These are phyloP conservation scores for Botrytis fragariae DNA, from an alignment of 2,329 filamentous ascomycete species.

Conservation along the genomic window DNA sequence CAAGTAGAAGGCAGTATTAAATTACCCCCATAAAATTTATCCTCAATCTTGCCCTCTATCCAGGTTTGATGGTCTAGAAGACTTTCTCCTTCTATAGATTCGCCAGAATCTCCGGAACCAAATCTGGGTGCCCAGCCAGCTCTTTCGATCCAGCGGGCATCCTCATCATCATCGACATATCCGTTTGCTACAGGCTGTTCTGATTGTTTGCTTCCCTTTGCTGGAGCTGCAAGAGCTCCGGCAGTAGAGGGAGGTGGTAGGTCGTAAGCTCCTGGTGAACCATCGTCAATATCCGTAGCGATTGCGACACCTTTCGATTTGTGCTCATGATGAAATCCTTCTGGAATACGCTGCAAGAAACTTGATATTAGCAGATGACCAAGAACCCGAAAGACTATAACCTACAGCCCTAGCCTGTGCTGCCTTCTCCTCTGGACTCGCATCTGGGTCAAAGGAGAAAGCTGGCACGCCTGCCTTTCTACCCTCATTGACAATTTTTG, in stretches of 20 bases:
- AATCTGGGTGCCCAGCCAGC: conserved; percentile 91
- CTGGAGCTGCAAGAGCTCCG: conserved; percentile 57
- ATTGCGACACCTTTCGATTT: conserved; percentile 66
- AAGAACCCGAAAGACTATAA: conserved; percentile 27
- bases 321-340: conserved; percentile 60
- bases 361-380: conserved; percentile 15
- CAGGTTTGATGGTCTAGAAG: conserved; percentile 85
- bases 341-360: conserved; percentile 56
- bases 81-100: conserved; percentile 56
- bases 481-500: conserved; percentile 72
- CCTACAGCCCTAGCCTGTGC: conserved; percentile 74
- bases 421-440: conserved; percentile 77
- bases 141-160: conserved; percentile 50
- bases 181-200: conserved; percentile 45
- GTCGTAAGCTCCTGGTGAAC: conserved; percentile 66
- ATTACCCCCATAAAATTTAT: conserved; percentile 85
- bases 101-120: conserved; percentile 59
- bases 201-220: conserved; percentile 47
- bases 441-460: conserved; percentile 84
- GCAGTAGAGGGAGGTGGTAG: conserved; percentile 72
- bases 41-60: conserved; percentile 78
- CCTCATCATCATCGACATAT: conserved; percentile 49
- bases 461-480: conserved; percentile 75
- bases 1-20: conserved; percentile 8
- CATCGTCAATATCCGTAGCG: conserved; percentile 76